Evolutionary conservation across 1,139 yeast genomes (phyloP).

Genomic region (Sugiyamaella pinicola): DNA sequence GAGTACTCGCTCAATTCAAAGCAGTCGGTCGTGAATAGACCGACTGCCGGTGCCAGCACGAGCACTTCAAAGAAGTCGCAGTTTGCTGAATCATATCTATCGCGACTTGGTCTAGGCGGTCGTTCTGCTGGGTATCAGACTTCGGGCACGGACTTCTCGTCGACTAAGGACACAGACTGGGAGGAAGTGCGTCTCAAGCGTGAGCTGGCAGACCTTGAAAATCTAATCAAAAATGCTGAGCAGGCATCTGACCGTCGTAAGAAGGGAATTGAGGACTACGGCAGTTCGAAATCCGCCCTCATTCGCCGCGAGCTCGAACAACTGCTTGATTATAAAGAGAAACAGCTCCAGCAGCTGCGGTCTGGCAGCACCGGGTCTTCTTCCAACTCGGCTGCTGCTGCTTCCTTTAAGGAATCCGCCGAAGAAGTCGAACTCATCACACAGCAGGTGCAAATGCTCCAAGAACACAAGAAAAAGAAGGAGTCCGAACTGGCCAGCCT

Average conservation of each 20-base stretch:
- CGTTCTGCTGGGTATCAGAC: conserved; percentile 41
- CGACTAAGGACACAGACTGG: conserved; percentile 78
- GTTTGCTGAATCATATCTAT: conserved; percentile 52
- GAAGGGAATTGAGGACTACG: conserved; percentile 47
- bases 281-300: conserved; percentile 46
- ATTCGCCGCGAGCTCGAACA: conserved; percentile 79
- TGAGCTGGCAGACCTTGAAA: conserved; percentile 73
- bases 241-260: conserved; percentile 49
- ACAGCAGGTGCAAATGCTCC: conserved; percentile 62
- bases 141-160: conserved; percentile 74
- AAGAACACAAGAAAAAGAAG: conserved; percentile 57
- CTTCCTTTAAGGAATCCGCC: conserved; percentile 29
- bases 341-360: conserved; percentile 45
- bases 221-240: conserved; percentile 61
- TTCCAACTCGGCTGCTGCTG: conserved; percentile 22
- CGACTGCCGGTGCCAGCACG: conserved; percentile 18
- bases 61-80: conserved; percentile 45
- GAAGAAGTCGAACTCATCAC: conserved; percentile 67
- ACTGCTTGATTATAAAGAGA: conserved; percentile 70
- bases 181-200: conserved; percentile 83
- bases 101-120: conserved; percentile 48
- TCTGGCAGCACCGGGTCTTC: conserved; percentile 28
- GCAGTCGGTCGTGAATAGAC: conserved; percentile 47
- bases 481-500: conserved; percentile 54
- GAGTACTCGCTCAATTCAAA: conserved; percentile 65